phyloP scores from a whole-genome alignment of 1,284 basidiomycete species.

The Microbotryomycetes sp. region DNA sequence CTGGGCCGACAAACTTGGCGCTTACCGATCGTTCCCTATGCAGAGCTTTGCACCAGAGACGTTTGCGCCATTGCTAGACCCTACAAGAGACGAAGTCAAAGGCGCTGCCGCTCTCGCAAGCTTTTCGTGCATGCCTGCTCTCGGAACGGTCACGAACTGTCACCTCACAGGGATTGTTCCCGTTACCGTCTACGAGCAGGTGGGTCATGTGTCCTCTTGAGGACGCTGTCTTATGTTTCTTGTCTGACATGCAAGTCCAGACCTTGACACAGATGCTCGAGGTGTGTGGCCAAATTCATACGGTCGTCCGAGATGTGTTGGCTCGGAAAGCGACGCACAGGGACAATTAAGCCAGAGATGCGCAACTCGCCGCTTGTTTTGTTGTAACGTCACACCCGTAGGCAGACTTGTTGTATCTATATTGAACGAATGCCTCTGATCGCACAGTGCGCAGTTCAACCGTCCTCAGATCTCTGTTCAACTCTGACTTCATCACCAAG shows the following conservation, averaged over 20 bases:
- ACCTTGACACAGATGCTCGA: constrained; percentile 60
- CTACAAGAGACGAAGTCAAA: constrained; percentile 59
- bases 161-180: constrained; percentile 66
- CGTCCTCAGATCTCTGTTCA: constrained; percentile 12
- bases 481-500: background rate
- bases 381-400: too few species aligned
- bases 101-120: constrained; percentile 57
- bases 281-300: constrained; percentile 63
- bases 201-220: constrained; percentile 40
- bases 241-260: constrained; percentile 40
- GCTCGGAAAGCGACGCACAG: background rate
- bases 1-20: background rate
- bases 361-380: background rate
- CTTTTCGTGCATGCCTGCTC: constrained; percentile 76
- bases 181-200: constrained; percentile 50
- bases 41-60: constrained; percentile 16
- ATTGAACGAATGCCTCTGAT: background rate
- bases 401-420: background rate
- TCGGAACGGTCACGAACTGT: constrained; percentile 74
- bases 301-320: constrained; percentile 61
- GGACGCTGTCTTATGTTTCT: background rate
- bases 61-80: constrained; percentile 57
- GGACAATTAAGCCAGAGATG: background rate
- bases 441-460: background rate
- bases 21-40: background rate